These are phyloP conservation scores for Saturnispora diversa DNA, from an alignment of 805 yeast species.

Conservation along the genomic window DNA sequence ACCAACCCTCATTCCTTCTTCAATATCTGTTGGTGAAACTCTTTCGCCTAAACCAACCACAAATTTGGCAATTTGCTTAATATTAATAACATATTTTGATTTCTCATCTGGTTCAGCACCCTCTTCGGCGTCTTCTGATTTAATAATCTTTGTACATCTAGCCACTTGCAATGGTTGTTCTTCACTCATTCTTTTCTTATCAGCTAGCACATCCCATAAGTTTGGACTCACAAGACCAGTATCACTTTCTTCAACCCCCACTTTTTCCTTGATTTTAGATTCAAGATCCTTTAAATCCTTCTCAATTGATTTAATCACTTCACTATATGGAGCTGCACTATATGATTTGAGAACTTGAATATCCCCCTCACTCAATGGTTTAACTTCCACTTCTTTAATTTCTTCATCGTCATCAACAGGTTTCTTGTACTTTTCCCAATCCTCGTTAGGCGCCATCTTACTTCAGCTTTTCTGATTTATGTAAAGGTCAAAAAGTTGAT, in stretches of 20 bases:
- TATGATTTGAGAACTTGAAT: constrained; percentile 95
- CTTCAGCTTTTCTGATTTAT: neutral
- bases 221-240: constrained; percentile 97
- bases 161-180: constrained; percentile 98
- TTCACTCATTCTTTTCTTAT: constrained; percentile 82
- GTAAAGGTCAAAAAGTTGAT: neutral
- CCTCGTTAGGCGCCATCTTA: constrained; percentile 97
- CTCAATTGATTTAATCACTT: constrained; percentile 71
- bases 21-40: constrained; percentile 97
- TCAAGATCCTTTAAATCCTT: constrained; percentile 81
- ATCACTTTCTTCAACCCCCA: constrained; percentile 90
- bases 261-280: constrained; percentile 82
- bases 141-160: constrained; percentile 94
- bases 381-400: constrained; percentile 60
- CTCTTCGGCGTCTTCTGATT: constrained; percentile 39
- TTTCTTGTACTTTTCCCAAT: constrained; percentile 95
- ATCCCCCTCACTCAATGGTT: constrained; percentile 91
- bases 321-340: constrained; percentile 95
- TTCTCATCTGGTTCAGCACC: constrained; percentile 51
- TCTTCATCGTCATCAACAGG: constrained; percentile 61
- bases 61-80: constrained; percentile 96
- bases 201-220: constrained; percentile 96
- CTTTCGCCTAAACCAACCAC: constrained; percentile 95
- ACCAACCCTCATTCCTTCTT: constrained; percentile 99
- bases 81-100: constrained; percentile 88